phyloP scores from a whole-genome alignment of 2,329 filamentous ascomycete species.

The Podosphaera fusca region DNA sequence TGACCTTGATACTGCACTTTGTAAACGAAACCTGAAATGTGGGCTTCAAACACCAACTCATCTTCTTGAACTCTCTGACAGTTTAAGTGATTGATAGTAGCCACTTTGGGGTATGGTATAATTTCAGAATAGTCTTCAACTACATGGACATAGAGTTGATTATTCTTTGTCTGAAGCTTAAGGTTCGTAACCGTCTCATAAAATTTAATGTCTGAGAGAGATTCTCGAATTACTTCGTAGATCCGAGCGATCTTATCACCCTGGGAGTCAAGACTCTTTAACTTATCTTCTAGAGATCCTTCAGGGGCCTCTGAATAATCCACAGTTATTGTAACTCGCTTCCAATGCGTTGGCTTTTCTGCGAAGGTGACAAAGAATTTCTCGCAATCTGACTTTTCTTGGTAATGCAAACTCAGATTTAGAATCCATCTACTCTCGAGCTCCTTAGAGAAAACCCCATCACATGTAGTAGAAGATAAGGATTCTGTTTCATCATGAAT shows the following conservation, averaged over 20 bases:
- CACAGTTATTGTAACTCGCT: constrained; percentile 74
- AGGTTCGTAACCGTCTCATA: constrained; percentile 91
- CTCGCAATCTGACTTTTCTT: constrained; percentile 75
- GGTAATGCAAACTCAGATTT: constrained; percentile 95
- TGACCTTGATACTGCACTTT: constrained; percentile 51
- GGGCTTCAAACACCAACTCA: constrained; percentile 64
- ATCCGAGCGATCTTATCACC: constrained; percentile 82
- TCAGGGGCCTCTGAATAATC: constrained; percentile 67
- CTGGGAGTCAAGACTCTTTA: constrained; percentile 58
- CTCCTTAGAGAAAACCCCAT: constrained; percentile 50
- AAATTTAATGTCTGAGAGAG: constrained; percentile 80
- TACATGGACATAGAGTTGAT: constrained; percentile 81
- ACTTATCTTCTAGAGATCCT: constrained; percentile 66
- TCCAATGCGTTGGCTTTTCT: constrained; percentile 55
- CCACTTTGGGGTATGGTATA: constrained; percentile 57
- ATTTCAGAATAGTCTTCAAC: constrained; percentile 85
- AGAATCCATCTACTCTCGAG: constrained; percentile 81
- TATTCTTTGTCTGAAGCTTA: constrained; percentile 72
- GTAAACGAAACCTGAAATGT: constrained; percentile 94
- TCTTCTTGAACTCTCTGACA: constrained; percentile 45
- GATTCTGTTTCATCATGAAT: constrained; percentile 11
- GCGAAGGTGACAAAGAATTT: constrained; percentile 97
- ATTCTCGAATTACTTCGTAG: constrained; percentile 84
- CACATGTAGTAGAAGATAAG: constrained; percentile 22
- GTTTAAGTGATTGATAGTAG: constrained; percentile 49